Evolutionary conservation across 495 filamentous ascomycete species (phyloP), one percentile per base, ranked within the genome.

Genomic region (Aspergillus cavernicola): DNA sequence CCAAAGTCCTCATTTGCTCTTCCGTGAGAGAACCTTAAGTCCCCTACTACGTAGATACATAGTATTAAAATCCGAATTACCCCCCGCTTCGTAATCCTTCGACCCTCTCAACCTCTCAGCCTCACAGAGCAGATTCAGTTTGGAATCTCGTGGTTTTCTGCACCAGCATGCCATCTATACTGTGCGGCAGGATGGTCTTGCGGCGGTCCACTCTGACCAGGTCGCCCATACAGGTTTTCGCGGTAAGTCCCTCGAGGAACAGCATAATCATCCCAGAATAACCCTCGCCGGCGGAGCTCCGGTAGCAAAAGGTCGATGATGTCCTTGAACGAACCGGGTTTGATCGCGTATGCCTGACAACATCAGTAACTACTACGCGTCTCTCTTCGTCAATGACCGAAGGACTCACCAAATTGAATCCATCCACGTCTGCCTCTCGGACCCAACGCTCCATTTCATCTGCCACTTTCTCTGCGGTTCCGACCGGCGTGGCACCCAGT

Each of bases 391-490:
- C n/a, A 6, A 2, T 11, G 2, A n/a, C 16, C 20, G 18, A 39
- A 39, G 19, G 19, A 55, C 71, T 50, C 57, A 77, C 74, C 58
- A 85, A 58, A 42, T 84, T 85, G 58, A 85, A 86, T 16, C 82
- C 83, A 66, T 87, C 83, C 12, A 86, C 69, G 63, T 84, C 82
- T 0, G 78, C 82, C 53, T 85, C 82, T 19, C 70, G 50, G 2
- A 83, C 67, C 84, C 83, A 86, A 3, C 67, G 68, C 63, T 85
- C 80, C 71, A 87, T 67, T 16, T 76, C 68, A 60, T 85, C 80
- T 0, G 83, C 83, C 24, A 87, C 78, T 26, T 78, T 78, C 40
- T 65, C 56, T 1, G 83, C 65, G 1, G 79, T 84, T 0, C 82
- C 83, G 6, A 85, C 75, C 0, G 71, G 64, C 0, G 79, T 78